Conservation (phyloP, 2,329 filamentous ascomycete species). For the Apiospora malaysiana region DNA sequence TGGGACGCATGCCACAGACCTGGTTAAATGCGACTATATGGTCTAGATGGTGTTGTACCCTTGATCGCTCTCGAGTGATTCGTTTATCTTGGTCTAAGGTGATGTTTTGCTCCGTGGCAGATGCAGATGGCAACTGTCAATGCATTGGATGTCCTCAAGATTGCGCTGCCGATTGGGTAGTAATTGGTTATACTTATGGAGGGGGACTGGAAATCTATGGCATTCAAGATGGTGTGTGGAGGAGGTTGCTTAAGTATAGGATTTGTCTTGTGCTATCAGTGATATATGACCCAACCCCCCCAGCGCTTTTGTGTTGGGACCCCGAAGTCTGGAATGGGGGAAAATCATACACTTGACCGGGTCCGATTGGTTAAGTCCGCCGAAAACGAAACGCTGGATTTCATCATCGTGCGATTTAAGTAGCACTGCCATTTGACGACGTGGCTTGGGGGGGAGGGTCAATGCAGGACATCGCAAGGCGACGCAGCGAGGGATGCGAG, state of each 20-base stretch:
- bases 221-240: not conserved
- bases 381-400: constrained; percentile 7
- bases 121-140: not conserved
- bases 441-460: constrained; percentile 6
- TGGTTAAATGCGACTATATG: not conserved
- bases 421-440: constrained; percentile 1
- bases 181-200: not conserved
- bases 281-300: not conserved
- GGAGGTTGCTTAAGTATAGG: not conserved
- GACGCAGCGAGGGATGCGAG: not conserved
- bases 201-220: not conserved
- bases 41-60: not conserved
- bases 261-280: too few relatives aligned
- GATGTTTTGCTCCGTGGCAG: not conserved
- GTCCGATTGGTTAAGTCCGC: not conserved
- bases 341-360: not conserved
- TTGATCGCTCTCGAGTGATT: not conserved
- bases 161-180: not conserved
- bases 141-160: not conserved
- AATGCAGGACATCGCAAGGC: constrained; percentile 1
- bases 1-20: not conserved
- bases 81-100: not conserved
- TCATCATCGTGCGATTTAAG: constrained; percentile 14
- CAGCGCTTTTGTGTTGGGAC: not conserved
- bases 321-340: not conserved